phyloP scores from a whole-genome alignment of 805 yeast species.

The Saturnispora halmiae region DNA sequence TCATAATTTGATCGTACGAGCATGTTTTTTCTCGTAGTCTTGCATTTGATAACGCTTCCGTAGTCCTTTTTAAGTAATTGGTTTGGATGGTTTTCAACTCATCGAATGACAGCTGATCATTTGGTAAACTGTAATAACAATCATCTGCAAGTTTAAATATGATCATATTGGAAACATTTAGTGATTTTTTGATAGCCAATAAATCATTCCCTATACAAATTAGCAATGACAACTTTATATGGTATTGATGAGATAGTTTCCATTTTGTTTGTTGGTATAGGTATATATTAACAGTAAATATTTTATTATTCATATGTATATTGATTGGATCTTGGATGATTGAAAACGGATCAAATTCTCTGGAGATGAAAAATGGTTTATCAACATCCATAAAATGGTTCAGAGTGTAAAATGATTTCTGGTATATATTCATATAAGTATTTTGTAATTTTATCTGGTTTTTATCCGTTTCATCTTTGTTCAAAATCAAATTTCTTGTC shows the following conservation, averaged over 20 bases:
- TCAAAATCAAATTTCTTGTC: not conserved
- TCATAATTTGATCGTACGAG: constrained; percentile 35
- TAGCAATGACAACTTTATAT: constrained; percentile 25
- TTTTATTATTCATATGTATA: constrained; percentile 16
- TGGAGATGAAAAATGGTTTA: constrained; percentile 30
- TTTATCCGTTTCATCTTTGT: constrained; percentile 16
- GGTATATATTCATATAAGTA: constrained; percentile 22
- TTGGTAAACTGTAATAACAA: constrained; percentile 25
- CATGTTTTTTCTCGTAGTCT: constrained; percentile 22
- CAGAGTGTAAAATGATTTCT: constrained; percentile 31
- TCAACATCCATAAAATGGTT: constrained; percentile 22
- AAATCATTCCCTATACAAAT: constrained; percentile 27
- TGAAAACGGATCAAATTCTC: constrained; percentile 22
- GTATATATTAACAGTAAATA: constrained; percentile 22
- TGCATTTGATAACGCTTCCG: constrained; percentile 1
- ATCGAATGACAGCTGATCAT: constrained; percentile 12
- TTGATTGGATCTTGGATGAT: constrained; percentile 22
- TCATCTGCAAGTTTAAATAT: constrained; percentile 25
- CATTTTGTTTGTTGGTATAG: constrained; percentile 16
- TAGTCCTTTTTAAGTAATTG: constrained; percentile 4
- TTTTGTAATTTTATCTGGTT: constrained; percentile 25
- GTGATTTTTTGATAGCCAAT: constrained; percentile 17
- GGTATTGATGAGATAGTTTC: constrained; percentile 20
- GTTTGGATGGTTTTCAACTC: constrained; percentile 11
- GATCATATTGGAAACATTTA: constrained; percentile 21